Evolutionary conservation across 108 stramenopile genomes (phyloP), one percentile per base, ranked within the genome.

Genomic region (Skeletonema grethae): DNA sequence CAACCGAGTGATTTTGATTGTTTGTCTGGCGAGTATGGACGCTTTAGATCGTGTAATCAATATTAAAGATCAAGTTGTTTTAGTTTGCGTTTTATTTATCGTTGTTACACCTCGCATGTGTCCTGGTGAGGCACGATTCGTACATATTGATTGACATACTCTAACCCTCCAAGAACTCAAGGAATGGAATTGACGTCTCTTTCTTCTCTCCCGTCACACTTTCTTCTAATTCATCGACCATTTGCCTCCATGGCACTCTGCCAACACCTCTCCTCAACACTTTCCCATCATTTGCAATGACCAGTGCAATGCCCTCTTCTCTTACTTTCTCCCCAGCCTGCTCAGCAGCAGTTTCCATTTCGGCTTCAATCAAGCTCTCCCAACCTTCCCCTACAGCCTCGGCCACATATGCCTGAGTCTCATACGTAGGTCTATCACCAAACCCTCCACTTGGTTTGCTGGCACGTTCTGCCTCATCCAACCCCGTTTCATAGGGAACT

Each of bases 1-100:
- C 91, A 92, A 69, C 95, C 95, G 2, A 85, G 90, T 28, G 67
- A 86, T 73, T 96, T 96, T 65, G 80, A 92, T 65, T 93, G 92
- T 70, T 77, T 91, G 43, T 82, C 85, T 18, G 95, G 92, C 24
- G 59, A 61, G 25, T 94, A 91, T 71, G 70, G 86, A 7, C 61
- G 91, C 8, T 73, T 95, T 56, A 90, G 84, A 16, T 73, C 69
- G 13, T 67, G 70, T 32, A 72, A 83, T 18, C 60, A 68, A 34
- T 18, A 70, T 34, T 31, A 64, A n/a, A 67, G n/a, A 43, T 57
- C 48, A 59, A 43, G 15, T 32, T 31, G 46, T 53, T 22, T 53
- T 22, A 22, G 22, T 24, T 20, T 0, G 1, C 5, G 18, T 53
- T 20, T 53, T 1, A 43, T 13, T 43, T n/a, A 43, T n/a, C 15